phyloP scores from a whole-genome alignment of 1,139 yeast species.

The Sugiyamaella japonica region DNA sequence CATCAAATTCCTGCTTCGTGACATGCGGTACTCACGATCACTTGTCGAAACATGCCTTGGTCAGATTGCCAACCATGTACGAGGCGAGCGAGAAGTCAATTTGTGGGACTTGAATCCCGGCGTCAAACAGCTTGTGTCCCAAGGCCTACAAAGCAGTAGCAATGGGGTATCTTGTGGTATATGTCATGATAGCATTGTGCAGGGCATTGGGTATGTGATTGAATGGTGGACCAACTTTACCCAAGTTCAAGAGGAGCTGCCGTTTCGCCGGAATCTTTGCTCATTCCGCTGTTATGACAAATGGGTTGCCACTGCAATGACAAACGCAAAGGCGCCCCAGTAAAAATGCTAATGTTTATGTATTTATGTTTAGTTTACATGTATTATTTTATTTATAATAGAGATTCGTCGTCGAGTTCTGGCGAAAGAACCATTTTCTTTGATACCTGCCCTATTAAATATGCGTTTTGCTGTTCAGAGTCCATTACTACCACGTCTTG shows the following conservation, averaged over 20 bases:
- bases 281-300: constrained; percentile 28
- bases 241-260: constrained; percentile 22
- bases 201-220: constrained; percentile 53
- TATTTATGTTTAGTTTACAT: neutral
- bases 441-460: constrained; percentile 61
- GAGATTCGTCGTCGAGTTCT: constrained; percentile 26
- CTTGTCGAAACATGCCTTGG: constrained; percentile 18
- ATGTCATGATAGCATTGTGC: constrained; percentile 48
- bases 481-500: constrained; percentile 74
- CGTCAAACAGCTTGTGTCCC: constrained; percentile 21
- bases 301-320: constrained; percentile 21
- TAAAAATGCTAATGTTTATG: neutral
- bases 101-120: constrained; percentile 22
- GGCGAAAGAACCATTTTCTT: constrained; percentile 61
- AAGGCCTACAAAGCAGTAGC: constrained; percentile 37
- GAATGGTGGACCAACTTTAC: constrained; percentile 59
- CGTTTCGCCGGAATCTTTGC: constrained; percentile 28
- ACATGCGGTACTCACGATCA: neutral
- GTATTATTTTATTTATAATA: constrained; percentile 3
- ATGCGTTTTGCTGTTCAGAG: constrained; percentile 48
- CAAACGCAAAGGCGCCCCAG: too few relatives aligned
- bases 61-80: constrained; percentile 16
- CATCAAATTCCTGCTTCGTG: constrained; percentile 1
- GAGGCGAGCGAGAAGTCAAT: constrained; percentile 21
- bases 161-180: constrained; percentile 53